Percentiles rank a stretch among this genome's conserved stretches.
Conservation (phyloP, 2,329 filamentous ascomycete species). For the Penicillium brevicompactum region DNA sequence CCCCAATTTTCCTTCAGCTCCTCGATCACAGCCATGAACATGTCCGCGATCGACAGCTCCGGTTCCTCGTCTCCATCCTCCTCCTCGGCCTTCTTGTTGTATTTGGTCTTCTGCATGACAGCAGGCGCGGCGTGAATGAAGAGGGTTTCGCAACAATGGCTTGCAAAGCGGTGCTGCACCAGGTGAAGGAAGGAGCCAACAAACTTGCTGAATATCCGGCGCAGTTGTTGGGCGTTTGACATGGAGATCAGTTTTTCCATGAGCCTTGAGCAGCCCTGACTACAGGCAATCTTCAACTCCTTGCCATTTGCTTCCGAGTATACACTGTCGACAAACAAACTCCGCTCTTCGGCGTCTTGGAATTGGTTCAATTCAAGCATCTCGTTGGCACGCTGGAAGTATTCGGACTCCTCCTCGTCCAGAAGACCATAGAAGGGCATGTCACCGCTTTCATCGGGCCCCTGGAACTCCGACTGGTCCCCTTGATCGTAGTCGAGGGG, state of each 20-base stretch:
- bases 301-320: slow-evolving; percentile 86
- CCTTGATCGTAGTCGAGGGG: slow-evolving; percentile 37
- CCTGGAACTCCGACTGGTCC: slow-evolving; percentile 23
- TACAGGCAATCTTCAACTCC: slow-evolving; percentile 93
- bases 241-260: slow-evolving; percentile 89
- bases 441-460: slow-evolving; percentile 48
- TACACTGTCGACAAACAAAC: slow-evolving; percentile 75
- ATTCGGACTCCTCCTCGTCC: slow-evolving; percentile 90
- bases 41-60: slow-evolving; percentile 72
- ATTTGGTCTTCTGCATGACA: slow-evolving; percentile 71
- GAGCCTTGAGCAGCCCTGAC: slow-evolving; percentile 89
- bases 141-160: slow-evolving; percentile 93
- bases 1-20: slow-evolving; percentile 85
- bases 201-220: slow-evolving; percentile 83
- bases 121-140: slow-evolving; percentile 80
- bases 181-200: slow-evolving; percentile 83
- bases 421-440: slow-evolving; percentile 90
- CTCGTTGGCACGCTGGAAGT: slow-evolving; percentile 88
- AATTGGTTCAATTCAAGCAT: slow-evolving; percentile 90
- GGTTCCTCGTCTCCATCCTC: slow-evolving; percentile 49
- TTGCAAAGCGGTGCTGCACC: slow-evolving; percentile 93
- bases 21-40: slow-evolving; percentile 80
- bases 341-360: slow-evolving; percentile 70
- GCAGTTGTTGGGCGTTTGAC: slow-evolving; percentile 77
- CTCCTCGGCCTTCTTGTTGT: slow-evolving; percentile 48